Conservation (phyloP, 345 rosid species). For the Eucalyptus microcorys region DNA sequence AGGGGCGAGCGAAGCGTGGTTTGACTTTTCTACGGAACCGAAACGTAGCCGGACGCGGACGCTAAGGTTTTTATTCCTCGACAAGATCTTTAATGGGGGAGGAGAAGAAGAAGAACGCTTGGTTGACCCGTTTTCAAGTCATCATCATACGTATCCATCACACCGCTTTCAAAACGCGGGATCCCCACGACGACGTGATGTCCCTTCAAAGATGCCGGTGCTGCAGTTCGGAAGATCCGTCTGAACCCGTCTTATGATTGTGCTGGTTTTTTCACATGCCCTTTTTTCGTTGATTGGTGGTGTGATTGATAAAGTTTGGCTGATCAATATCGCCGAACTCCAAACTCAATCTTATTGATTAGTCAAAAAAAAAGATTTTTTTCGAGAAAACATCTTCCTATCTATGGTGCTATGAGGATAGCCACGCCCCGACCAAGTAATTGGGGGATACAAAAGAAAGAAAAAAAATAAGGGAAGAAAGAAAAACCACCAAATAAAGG, state of each 20-base stretch:
- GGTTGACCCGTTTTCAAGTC: neutral
- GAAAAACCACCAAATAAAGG: neutral
- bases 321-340: rapidly evolving
- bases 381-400: neutral
- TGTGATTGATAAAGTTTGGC: neutral
- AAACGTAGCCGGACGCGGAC: neutral
- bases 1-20: neutral
- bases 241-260: neutral
- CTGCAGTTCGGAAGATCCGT: neutral
- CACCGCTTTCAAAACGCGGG: neutral
- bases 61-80: neutral
- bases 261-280: neutral
- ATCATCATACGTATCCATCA: neutral
- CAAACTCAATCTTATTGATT: neutral
- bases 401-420: neutral
- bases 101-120: neutral
- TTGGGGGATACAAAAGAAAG: too few species aligned
- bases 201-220: neutral
- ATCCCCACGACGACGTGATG: neutral
- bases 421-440: too few species aligned
- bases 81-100: neutral
- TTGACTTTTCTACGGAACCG: neutral
- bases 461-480: neutral
- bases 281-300: neutral
- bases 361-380: too few species aligned